Conservation (phyloP, 2,329 filamentous ascomycete genomes). For the Fusarium pseudocircinatum region DNA sequence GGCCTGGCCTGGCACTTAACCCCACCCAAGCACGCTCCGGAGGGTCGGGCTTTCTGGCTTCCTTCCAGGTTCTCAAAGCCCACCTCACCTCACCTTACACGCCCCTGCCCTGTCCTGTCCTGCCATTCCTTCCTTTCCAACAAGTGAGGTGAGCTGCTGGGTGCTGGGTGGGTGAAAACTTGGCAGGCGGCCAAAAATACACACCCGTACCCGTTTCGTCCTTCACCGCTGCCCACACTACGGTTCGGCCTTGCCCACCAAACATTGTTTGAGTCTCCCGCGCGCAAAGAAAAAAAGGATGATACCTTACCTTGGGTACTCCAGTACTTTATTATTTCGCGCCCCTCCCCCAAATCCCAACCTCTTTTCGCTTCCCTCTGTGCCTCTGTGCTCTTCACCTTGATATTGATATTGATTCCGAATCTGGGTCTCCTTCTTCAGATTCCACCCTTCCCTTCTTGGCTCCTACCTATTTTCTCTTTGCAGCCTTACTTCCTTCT, state of each 20-base stretch:
- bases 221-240: slow-evolving; percentile 35
- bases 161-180: slow-evolving; percentile 25
- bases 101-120: slow-evolving; percentile 18
- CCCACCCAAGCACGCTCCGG: slow-evolving; percentile 27
- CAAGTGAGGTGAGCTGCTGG: slow-evolving; percentile 25
- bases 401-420: slow-evolving; percentile 31
- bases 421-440: slow-evolving; percentile 33
- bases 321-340: slow-evolving; percentile 43
- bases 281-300: slow-evolving; percentile 34
- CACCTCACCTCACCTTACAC: slow-evolving; percentile 26
- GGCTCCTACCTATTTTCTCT: slow-evolving; percentile 33
- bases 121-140: slow-evolving; percentile 3
- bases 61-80: slow-evolving; percentile 22
- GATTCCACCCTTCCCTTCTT: slow-evolving; percentile 36
- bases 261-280: slow-evolving; percentile 42
- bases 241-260: slow-evolving; percentile 38
- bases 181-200: slow-evolving; percentile 37
- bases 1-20: slow-evolving; percentile 28
- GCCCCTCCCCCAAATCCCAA: slow-evolving; percentile 37
- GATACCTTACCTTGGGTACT: slow-evolving; percentile 31
- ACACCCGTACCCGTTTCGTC: slow-evolving; percentile 34
- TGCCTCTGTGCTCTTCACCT: slow-evolving; percentile 39
- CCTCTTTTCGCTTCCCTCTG: slow-evolving; percentile 35
- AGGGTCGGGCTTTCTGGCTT: slow-evolving; percentile 17
- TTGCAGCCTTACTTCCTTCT: slow-evolving; percentile 34